phyloP scores from a whole-genome alignment of 2,329 filamentous ascomycete genomes.

The Fusarium oligoseptatum region DNA sequence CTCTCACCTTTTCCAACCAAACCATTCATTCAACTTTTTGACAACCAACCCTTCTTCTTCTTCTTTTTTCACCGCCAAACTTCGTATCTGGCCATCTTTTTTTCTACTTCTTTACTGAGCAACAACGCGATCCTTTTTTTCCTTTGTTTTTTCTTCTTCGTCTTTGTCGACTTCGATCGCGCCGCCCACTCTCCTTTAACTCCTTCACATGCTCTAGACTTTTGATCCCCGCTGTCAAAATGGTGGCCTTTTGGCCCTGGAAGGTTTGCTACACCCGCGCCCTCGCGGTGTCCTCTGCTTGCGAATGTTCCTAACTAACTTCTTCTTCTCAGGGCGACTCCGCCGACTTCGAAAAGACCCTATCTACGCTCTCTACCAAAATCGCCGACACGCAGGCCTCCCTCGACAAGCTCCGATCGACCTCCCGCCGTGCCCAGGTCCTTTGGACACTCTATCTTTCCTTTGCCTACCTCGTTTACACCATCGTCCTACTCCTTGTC shows the following conservation, averaged over 20 bases:
- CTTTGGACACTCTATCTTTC: slow-evolving; percentile 91
- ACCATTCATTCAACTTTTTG: not conserved
- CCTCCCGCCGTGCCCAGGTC: slow-evolving; percentile 82
- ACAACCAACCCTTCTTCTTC: not conserved
- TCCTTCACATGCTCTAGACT: slow-evolving; percentile 27
- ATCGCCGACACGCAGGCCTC: slow-evolving; percentile 80
- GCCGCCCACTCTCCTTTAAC: slow-evolving; percentile 5
- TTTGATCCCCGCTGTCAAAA: slow-evolving; percentile 53
- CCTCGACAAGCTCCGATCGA: slow-evolving; percentile 80
- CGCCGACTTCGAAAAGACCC: slow-evolving; percentile 91
- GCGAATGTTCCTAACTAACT: slow-evolving; percentile 22
- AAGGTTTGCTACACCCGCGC: slow-evolving; percentile 64
- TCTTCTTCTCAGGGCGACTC: slow-evolving; percentile 74
- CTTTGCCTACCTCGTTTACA: slow-evolving; percentile 90
- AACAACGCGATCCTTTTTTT: not conserved
- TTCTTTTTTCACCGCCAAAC: slow-evolving; percentile 1
- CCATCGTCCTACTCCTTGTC: slow-evolving; percentile 84
- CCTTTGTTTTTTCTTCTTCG: slow-evolving; percentile 3
- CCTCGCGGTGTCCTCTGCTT: not conserved
- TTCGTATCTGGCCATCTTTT: slow-evolving; percentile 17
- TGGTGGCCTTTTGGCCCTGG: slow-evolving; percentile 92
- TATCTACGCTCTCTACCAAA: slow-evolving; percentile 84
- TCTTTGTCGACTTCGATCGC: not conserved
- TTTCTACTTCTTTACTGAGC: not conserved
- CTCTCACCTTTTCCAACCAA: not conserved